Evolutionary conservation across 1,139 yeast genomes (phyloP).

Genomic region (Diutina rugosa): DNA sequence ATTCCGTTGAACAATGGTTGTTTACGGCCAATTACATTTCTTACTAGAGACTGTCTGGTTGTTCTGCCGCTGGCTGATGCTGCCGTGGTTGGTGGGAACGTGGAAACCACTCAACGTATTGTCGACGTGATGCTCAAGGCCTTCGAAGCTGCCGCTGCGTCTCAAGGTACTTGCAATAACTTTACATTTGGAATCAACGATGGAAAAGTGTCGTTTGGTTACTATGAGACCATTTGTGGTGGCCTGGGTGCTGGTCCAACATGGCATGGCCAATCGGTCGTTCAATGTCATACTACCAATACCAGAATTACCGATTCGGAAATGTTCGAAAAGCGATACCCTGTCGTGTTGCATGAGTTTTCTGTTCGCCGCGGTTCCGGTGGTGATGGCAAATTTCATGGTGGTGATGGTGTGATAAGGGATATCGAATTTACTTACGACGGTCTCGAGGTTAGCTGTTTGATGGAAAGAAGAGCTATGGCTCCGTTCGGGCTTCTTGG

Average conservation of each 20-base stretch:
- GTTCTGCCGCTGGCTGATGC: constrained; percentile 64
- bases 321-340: constrained; percentile 53
- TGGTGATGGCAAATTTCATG: constrained; percentile 39
- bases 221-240: constrained; percentile 63
- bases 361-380: constrained; percentile 43
- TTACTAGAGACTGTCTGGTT: constrained; percentile 56
- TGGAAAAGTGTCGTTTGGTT: constrained; percentile 42
- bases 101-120: constrained; percentile 75
- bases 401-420: constrained; percentile 54
- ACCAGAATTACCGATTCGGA: constrained; percentile 63
- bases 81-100: constrained; percentile 85
- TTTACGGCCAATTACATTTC: constrained; percentile 41
- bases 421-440: constrained; percentile 47
- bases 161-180: constrained; percentile 68
- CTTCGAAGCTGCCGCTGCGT: constrained; percentile 46
- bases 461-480: constrained; percentile 46
- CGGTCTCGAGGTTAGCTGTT: constrained; percentile 38
- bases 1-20: constrained; percentile 85
- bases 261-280: constrained; percentile 53
- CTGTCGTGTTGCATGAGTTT: constrained; percentile 45
- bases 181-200: constrained; percentile 48
- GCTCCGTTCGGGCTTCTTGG: constrained; percentile 53
- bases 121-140: constrained; percentile 72
- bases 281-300: constrained; percentile 62
- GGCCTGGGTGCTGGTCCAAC: constrained; percentile 58